Conservation (phyloP, 2,329 filamentous ascomycete species). For the Penicillium sp. region DNA sequence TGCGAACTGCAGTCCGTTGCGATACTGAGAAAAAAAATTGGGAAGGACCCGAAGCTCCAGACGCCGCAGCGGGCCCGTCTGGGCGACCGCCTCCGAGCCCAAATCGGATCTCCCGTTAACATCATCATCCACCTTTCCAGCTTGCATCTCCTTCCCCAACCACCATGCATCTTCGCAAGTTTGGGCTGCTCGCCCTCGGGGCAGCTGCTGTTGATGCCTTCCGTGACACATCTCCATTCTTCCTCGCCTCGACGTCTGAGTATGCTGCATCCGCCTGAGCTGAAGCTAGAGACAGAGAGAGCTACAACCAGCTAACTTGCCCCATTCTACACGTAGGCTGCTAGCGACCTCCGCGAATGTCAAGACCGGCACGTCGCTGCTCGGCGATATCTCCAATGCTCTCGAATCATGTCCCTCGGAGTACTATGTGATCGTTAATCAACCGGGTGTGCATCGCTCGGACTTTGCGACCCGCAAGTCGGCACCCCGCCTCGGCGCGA, state of each 20-base stretch:
- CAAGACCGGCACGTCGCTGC: slow-evolving; percentile 40
- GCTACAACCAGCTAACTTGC: slow-evolving; percentile 20
- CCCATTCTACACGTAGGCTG: slow-evolving; percentile 25
- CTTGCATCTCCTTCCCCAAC: slow-evolving; percentile 13
- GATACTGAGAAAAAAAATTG: slow-evolving; percentile 11
- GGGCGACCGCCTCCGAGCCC: slow-evolving; percentile 34
- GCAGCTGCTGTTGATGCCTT: slow-evolving; percentile 64
- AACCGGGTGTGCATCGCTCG: slow-evolving; percentile 64
- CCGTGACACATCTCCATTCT: slow-evolving; percentile 79
- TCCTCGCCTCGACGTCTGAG: slow-evolving; percentile 79
- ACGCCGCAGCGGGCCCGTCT: slow-evolving; percentile 17
- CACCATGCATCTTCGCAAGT: slow-evolving; percentile 40
- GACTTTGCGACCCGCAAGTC: slow-evolving; percentile 56
- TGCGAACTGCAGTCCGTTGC: slow-evolving; percentile 2
- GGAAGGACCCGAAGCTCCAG: slow-evolving; percentile 22
- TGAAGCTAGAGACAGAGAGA: slow-evolving; percentile 1
- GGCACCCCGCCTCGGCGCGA: slow-evolving; percentile 50
- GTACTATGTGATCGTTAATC: slow-evolving; percentile 70
- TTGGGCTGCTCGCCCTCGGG: slow-evolving; percentile 47
- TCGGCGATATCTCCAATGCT: slow-evolving; percentile 37
- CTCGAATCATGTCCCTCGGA: slow-evolving; percentile 66
- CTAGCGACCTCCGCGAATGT: slow-evolving; percentile 38
- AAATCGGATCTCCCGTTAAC: slow-evolving; percentile 24
- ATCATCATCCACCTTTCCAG: slow-evolving; percentile 23
- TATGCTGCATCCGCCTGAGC: slow-evolving; percentile 43